phyloP scores from a whole-genome alignment of 331 rosid species.

The Malus hybrid region DNA sequence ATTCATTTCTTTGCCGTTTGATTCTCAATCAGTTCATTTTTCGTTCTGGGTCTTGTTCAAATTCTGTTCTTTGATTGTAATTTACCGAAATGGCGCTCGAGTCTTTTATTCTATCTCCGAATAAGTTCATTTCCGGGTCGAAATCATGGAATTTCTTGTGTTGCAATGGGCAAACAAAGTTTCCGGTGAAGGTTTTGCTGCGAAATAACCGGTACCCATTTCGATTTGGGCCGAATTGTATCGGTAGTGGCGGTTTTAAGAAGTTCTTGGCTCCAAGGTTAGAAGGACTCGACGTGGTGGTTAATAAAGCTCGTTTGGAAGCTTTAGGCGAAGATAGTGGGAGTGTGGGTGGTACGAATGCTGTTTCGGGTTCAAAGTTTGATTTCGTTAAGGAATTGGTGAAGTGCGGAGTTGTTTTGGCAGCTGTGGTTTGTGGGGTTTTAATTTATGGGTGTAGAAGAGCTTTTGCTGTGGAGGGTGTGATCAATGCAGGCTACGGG shows the following conservation, averaged over 20 bases:
- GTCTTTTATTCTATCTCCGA: conserved; percentile 39
- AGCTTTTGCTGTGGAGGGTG: conserved; percentile 64
- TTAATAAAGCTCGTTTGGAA: conserved; percentile 32
- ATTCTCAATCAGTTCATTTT: neutral
- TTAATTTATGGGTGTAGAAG: conserved; percentile 51
- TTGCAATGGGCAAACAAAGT: conserved; percentile 28
- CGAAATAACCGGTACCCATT: conserved; percentile 33
- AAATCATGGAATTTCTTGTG: conserved; percentile 29
- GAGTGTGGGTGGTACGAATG: conserved; percentile 19
- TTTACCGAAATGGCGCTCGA: conserved; percentile 50
- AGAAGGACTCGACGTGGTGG: conserved; percentile 11
- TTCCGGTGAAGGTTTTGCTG: conserved; percentile 38
- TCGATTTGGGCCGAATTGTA: conserved; percentile 33
- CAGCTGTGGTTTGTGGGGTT: conserved; percentile 63
- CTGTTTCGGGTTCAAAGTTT: conserved; percentile 24
- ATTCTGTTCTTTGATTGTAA: conserved; percentile 1
- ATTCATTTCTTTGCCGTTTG: neutral
- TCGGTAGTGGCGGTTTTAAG: conserved; percentile 23
- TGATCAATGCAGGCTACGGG: conserved; percentile 62
- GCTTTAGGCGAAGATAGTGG: conserved; percentile 29
- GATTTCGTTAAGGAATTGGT: conserved; percentile 31
- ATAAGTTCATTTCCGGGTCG: conserved; percentile 23
- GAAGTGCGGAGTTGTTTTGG: conserved; percentile 54
- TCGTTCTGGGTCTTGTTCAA: conserved; percentile 24
- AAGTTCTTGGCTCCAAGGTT: conserved; percentile 26